Percentiles rank a stretch among this genome's conserved stretches.
These are phyloP conservation scores for Leccinum rimulosum DNA, from an alignment of 768 basidiomycete species.

Conservation along the genomic window DNA sequence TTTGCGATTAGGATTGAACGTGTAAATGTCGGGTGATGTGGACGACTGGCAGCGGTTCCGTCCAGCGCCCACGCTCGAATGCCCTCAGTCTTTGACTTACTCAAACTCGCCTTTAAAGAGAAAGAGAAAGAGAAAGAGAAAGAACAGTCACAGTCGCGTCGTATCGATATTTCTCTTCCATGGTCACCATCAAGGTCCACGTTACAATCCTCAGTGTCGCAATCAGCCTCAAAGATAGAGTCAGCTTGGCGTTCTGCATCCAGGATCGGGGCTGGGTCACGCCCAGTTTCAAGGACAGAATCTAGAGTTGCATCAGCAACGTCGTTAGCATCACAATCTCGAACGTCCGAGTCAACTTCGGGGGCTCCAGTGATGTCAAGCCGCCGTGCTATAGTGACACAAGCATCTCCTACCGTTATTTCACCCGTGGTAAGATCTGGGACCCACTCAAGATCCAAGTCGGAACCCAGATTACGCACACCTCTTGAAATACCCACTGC, in stretches of 20 bases:
- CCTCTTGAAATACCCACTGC: constrained; percentile 6
- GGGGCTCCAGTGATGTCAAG: background rate
- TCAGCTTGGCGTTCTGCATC: constrained; percentile 19
- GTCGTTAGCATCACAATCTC: background rate
- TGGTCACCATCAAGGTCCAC: constrained; percentile 28
- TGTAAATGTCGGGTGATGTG: no score
- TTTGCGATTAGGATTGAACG: no score
- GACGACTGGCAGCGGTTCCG: constrained; percentile 5
- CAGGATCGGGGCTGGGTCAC: constrained; percentile 14
- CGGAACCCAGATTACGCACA: constrained; percentile 35
- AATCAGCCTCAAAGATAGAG: constrained; percentile 14
- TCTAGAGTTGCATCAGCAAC: background rate
- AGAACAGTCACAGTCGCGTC: constrained; percentile 27
- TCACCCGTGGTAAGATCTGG: constrained; percentile 3
- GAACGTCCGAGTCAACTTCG: background rate
- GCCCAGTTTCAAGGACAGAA: constrained; percentile 16
- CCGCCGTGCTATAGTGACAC: background rate
- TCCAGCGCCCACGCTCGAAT: constrained; percentile 14
- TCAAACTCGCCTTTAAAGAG: constrained; percentile 19
- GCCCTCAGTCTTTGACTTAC: constrained; percentile 20
- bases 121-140: constrained; percentile 26
- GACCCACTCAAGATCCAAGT: constrained; percentile 30
- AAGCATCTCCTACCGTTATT: background rate
- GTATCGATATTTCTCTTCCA: constrained; percentile 35
- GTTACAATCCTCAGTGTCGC: constrained; percentile 9